Conservation (phyloP, 2,329 filamentous ascomycete genomes). For the Alternaria solani region DNA sequence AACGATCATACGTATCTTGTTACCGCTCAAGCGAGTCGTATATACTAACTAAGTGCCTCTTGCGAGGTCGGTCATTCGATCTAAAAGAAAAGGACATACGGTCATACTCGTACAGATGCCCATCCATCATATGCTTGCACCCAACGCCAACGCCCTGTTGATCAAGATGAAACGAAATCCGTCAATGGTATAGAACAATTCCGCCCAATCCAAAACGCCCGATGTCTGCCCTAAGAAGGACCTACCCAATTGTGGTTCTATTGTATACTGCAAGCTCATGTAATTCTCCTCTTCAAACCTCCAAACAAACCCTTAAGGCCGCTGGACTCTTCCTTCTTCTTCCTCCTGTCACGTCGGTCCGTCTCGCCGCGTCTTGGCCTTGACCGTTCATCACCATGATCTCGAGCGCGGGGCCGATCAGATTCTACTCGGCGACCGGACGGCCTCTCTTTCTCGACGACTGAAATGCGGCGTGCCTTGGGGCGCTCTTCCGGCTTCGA, state of each 20-base stretch:
- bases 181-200: conserved; percentile 27
- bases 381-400: conserved; percentile 33
- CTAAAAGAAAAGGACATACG: conserved; percentile 2
- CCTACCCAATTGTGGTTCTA: neutral
- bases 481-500: conserved; percentile 41
- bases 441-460: conserved; percentile 42
- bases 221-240: conserved; percentile 19
- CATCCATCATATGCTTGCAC: conserved; percentile 9
- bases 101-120: conserved; percentile 15
- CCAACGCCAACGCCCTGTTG: conserved; percentile 7
- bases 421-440: conserved; percentile 38
- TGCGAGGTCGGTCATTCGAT: conserved; percentile 7
- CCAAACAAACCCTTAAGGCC: conserved; percentile 44
- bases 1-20: neutral
- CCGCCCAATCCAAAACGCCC: conserved; percentile 20
- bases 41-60: conserved; percentile 4
- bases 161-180: conserved; percentile 6
- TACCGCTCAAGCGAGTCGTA: neutral
- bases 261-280: conserved; percentile 19
- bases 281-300: conserved; percentile 43
- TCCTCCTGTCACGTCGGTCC: conserved; percentile 29
- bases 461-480: conserved; percentile 43
- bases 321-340: conserved; percentile 42
- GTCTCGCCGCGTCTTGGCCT: conserved; percentile 38
- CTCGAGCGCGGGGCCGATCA: conserved; percentile 38